Base-by-base conservation (phyloP, 768 basidiomycete species). In the Auriscalpium microsporum region DNA sequence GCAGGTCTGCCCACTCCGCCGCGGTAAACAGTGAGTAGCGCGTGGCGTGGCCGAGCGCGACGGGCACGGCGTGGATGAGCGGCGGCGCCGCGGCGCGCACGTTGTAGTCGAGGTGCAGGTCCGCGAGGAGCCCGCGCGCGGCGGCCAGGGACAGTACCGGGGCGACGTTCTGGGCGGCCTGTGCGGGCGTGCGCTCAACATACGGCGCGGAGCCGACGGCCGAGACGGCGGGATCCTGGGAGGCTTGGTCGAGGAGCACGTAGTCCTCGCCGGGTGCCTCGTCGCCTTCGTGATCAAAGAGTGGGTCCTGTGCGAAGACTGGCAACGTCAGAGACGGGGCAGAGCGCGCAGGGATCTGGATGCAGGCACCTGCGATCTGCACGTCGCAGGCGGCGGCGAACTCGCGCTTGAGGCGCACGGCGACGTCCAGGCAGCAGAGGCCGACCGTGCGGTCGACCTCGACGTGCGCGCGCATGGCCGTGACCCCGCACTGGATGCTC, bases 21-120 rank as follows among this genome's bases (percentile, higher is more conserved):
- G 58, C 72, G 73, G 55, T 67, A 66, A 54, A 62, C 62, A 53
- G 62, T 56, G 47, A 6, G 28, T 33, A 44, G 14, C 48, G 54
- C 14, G 54, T 55, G 0, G 36, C 46, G 48, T 55, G 54, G 1
- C 54, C 40, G 50, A 36, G n/a, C 58, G 59, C 37, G 42, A 46
- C 45, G 28, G 56, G 58, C 34, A 83, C 74, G 63, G 78, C 73
- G 69, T 78, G 78, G 21, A 83, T 76, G 58, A 84, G 76, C 35
- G 79, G 80, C 58, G 79, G 73, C 48, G 72, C 64, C 34, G 64
- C 63, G 14, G 72, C 67, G 65, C 84, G 77, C 48, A 86, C 71
- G 69, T 80, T 84, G 67, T 82, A 84, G 69, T 85, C 83, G 34
- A 86, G 75, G 67, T 86, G 84, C 63, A 85, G 85, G 64, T 85